A percentile compares a stretch with the other conserved stretches of the same genome.
Evolutionary conservation across 1,284 basidiomycete genomes (phyloP).

Genomic region (Cystobasidium sp.): DNA sequence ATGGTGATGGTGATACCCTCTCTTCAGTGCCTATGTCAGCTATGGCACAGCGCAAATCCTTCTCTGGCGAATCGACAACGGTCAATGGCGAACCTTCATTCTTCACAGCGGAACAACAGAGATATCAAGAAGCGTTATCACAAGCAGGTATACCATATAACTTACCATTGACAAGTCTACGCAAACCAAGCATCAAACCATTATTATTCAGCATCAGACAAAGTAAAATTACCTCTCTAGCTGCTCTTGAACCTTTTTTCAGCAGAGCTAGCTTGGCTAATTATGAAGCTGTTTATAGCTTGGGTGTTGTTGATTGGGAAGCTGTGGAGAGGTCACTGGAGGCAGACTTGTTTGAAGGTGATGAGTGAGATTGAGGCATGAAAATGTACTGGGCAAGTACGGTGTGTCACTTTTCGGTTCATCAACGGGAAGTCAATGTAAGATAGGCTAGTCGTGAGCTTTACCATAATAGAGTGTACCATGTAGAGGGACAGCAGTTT

Average conservation of each 20-base stretch:
- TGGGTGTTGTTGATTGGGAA: constrained; percentile 75
- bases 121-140: not conserved
- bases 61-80: not conserved
- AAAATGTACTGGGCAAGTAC: not conserved
- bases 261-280: constrained; percentile 81
- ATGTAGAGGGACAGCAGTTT: too few species aligned
- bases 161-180: not conserved
- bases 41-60: constrained; percentile 8
- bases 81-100: not conserved
- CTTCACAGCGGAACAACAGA: not conserved
- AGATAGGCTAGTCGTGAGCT: too few species aligned
- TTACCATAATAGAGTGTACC: too few species aligned
- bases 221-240: constrained; percentile 71
- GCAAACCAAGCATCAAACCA: constrained; percentile 58
- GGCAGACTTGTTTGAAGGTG: constrained; percentile 80
- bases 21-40: constrained; percentile 19
- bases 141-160: constrained; percentile 1
- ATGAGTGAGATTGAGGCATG: constrained; percentile 9
- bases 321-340: constrained; percentile 77
- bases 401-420: not conserved
- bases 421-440: too few species aligned
- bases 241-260: constrained; percentile 83
- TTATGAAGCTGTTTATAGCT: constrained; percentile 85
- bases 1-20: not conserved
- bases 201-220: constrained; percentile 68